Base-by-base conservation (phyloP, 2,329 filamentous ascomycete genomes). In the Phialocephala subalpina region DNA sequence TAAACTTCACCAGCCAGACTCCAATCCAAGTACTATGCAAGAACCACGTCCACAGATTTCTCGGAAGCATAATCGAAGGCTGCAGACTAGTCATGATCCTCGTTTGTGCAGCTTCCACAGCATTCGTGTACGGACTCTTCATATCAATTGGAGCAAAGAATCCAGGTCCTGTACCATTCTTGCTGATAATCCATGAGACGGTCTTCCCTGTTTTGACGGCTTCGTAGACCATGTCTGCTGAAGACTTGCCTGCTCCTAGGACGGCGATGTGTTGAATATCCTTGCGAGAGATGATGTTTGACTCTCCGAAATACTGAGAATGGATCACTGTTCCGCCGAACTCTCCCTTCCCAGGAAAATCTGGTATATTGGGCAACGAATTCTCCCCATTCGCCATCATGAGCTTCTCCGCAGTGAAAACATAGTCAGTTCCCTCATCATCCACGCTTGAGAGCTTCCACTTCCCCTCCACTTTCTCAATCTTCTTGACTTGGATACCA, bases 221-320 rank as follows among this genome's bases (percentile, higher is more conserved):
- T 42, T 75, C 73, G 62, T 80, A 80, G 1, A 77, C 74, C 70
- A 80, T 76, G 65, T 80, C 79, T 20, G 77, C 78, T 6, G 78
- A 72, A 8, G 78, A 80, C 57, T 80, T 79, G 14, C 73, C 77
- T 3, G 70, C 78, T 16, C 79, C 78, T 16, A 79, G 49, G 0
- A 80, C 73, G 2, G 74, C 63, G 36, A 79, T 58, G 40, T 75
- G 69, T 57, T 73, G 67, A 16, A 75, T 61, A 14, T 53, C 40
- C 25, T 57, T 56, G 64, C 59, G 20, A 63, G 62, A 58, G 49
- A 75, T 55, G 29, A 79, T 60, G 11, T 70, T 64, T 3, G 74
- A 76, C 25, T 73, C 55, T 8, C 77, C 77, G 63, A 79, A 78
- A 55, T 77, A 73, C 36, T 74, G 70, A 18, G 75, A 74, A 63